Conservation (phyloP, 1,284 basidiomycete species). For the Wallemia hederae region DNA sequence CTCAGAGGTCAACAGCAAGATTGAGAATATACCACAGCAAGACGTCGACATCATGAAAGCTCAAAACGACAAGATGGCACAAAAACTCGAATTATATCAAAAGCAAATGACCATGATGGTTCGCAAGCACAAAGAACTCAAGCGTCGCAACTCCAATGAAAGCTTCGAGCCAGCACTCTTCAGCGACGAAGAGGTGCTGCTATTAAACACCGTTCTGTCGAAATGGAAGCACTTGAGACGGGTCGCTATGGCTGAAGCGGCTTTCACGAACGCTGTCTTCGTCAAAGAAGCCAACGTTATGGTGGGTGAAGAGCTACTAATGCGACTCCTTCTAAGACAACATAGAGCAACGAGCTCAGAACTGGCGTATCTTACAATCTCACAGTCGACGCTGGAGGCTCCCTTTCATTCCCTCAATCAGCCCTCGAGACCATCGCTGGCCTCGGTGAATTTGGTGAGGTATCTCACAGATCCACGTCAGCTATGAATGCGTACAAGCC, state of each 20-base stretch:
- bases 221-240: conserved; percentile 56
- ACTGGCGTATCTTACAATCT: conserved; percentile 80
- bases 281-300: conserved; percentile 87
- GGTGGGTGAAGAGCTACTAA: conserved; percentile 21
- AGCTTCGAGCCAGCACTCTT: conserved; percentile 47
- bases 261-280: conserved; percentile 47
- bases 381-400: conserved; percentile 51
- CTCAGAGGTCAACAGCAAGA: conserved; percentile 34
- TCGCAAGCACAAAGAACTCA: conserved; percentile 9
- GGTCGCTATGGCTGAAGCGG: conserved; percentile 64
- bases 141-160: conserved; percentile 8
- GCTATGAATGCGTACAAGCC: conserved; percentile 39
- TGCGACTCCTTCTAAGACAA: conserved; percentile 5
- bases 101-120: conserved; percentile 45
- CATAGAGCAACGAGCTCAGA: conserved; percentile 40
- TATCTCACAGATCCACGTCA: conserved; percentile 37
- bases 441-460: conserved; percentile 70
- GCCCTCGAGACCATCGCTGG: conserved; percentile 62
- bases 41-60: conserved; percentile 30
- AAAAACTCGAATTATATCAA: conserved; percentile 49
- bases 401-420: conserved; percentile 47
- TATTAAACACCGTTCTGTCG: conserved; percentile 48
- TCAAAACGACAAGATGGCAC: conserved; percentile 72
- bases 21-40: conserved; percentile 35
- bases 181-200: conserved; percentile 40